A percentile compares a stretch with the other conserved stretches of the same genome.
These are phyloP conservation scores for Cryptococcus sp. DNA, from an alignment of 1,284 basidiomycete genomes.

Conservation along the genomic window DNA sequence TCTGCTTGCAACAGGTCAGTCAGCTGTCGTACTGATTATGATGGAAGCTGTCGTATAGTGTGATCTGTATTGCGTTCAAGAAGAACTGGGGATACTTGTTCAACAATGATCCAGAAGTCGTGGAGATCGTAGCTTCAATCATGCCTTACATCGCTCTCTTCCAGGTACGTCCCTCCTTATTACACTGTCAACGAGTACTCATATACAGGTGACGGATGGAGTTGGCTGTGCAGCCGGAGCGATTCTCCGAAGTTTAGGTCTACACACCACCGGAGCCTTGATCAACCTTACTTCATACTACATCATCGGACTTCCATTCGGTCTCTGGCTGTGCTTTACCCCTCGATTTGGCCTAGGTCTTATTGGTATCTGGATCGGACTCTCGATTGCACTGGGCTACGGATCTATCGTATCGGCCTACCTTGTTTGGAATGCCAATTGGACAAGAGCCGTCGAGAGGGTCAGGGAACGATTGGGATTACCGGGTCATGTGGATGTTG, in stretches of 20 bases:
- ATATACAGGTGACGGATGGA: slow-evolving; percentile 55
- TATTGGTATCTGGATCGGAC: slow-evolving; percentile 51
- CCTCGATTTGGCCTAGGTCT: slow-evolving; percentile 36
- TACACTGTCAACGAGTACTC: background rate
- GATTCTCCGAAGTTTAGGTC: slow-evolving; percentile 71
- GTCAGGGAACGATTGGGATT: slow-evolving; percentile 45
- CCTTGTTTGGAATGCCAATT: slow-evolving; percentile 49
- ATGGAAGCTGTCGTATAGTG: slow-evolving; percentile 47
- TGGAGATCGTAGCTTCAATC: slow-evolving; percentile 61
- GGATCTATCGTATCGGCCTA: slow-evolving; percentile 39
- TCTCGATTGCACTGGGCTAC: slow-evolving; percentile 49
- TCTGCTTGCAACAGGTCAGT: slow-evolving; percentile 61
- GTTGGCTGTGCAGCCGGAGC: slow-evolving; percentile 65
- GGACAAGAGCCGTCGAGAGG: slow-evolving; percentile 46
- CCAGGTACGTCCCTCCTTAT: slow-evolving; percentile 55
- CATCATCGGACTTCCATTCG: slow-evolving; percentile 50
- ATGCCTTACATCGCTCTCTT: slow-evolving; percentile 68
- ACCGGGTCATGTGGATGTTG: slow-evolving; percentile 23
- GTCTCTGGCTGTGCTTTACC: slow-evolving; percentile 50
- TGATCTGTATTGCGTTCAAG: slow-evolving; percentile 67
- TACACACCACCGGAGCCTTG: slow-evolving; percentile 52
- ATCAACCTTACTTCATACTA: slow-evolving; percentile 54
- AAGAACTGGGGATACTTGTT: slow-evolving; percentile 75
- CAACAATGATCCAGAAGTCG: slow-evolving; percentile 68
- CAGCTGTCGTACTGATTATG: background rate